A percentile compares a stretch with the other conserved stretches of the same genome.
These are phyloP conservation scores for Diplosphaera chodatii DNA, from an alignment of 139 green algal species.

Conservation along the genomic window DNA sequence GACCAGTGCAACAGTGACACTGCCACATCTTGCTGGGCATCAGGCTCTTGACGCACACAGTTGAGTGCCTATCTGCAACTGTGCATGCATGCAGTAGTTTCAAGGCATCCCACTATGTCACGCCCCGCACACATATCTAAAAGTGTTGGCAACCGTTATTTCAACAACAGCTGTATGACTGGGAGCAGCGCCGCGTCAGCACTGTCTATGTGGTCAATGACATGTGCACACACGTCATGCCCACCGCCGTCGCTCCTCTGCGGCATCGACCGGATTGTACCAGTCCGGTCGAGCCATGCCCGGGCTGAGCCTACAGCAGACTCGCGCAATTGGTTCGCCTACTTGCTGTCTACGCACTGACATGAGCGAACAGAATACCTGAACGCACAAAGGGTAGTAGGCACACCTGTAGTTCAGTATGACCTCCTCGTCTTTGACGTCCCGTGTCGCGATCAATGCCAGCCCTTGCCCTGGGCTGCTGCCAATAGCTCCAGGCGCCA, in stretches of 20 bases:
- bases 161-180: too few relatives aligned
- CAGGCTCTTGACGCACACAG: too few relatives aligned
- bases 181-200: too few relatives aligned
- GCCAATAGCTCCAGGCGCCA: neutral
- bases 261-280: slow-evolving; percentile 55
- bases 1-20: too few relatives aligned
- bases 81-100: too few relatives aligned
- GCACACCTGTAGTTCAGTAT: slow-evolving; percentile 65
- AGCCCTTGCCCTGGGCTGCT: slow-evolving; percentile 30
- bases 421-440: slow-evolving; percentile 55
- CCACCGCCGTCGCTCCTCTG: slow-evolving; percentile 59
- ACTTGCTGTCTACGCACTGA: neutral
- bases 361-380: slow-evolving; percentile 5
- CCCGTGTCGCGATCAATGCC: slow-evolving; percentile 46
- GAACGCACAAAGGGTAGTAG: slow-evolving; percentile 32
- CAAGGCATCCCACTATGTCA: too few relatives aligned
- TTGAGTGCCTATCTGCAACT: too few relatives aligned
- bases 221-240: slow-evolving; percentile 18
- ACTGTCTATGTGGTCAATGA: too few relatives aligned
- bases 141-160: too few relatives aligned
- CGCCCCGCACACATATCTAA: too few relatives aligned
- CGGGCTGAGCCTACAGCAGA: slow-evolving; percentile 1
- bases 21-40: too few relatives aligned
- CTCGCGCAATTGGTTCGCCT: too few relatives aligned
- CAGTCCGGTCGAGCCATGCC: slow-evolving; percentile 34